Conservation (phyloP, 2,329 filamentous ascomycete species). For the Bimuria novae-zelandiae region DNA sequence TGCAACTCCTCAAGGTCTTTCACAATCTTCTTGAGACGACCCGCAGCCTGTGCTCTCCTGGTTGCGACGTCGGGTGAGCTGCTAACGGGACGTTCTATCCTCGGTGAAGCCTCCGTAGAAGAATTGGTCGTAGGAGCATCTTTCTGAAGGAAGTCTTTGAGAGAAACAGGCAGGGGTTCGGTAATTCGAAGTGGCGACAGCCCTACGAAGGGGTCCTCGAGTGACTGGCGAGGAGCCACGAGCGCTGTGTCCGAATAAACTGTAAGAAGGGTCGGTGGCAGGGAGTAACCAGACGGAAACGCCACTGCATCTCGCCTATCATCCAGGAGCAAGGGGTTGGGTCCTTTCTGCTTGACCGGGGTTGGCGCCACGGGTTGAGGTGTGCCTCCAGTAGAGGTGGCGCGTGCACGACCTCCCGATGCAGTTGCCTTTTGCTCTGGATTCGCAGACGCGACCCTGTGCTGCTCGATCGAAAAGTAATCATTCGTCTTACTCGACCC, state of each 20-base stretch:
- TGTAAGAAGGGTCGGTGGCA: not conserved
- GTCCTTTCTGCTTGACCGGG: constrained; percentile 7
- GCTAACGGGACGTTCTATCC: not conserved
- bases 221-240: not conserved
- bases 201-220: not conserved
- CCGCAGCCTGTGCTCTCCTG: not conserved
- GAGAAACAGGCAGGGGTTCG: constrained; percentile 1
- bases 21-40: not conserved
- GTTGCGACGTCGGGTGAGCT: not conserved
- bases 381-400: constrained; percentile 6
- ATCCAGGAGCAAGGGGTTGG: constrained; percentile 2
- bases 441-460: not conserved
- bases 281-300: constrained; percentile 2
- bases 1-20: not conserved
- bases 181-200: not conserved
- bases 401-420: not conserved
- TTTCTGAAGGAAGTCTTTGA: not conserved
- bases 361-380: constrained; percentile 8
- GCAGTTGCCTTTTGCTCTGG: not conserved
- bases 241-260: not conserved
- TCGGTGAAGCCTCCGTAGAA: not conserved
- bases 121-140: not conserved
- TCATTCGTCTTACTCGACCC: not conserved
- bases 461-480: constrained; percentile 7
- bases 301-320: constrained; percentile 10